Percentiles rank a stretch among this genome's conserved stretches.
phyloP scores from a whole-genome alignment of 2,329 filamentous ascomycete species.

The Aspergillus quadricinctus region DNA sequence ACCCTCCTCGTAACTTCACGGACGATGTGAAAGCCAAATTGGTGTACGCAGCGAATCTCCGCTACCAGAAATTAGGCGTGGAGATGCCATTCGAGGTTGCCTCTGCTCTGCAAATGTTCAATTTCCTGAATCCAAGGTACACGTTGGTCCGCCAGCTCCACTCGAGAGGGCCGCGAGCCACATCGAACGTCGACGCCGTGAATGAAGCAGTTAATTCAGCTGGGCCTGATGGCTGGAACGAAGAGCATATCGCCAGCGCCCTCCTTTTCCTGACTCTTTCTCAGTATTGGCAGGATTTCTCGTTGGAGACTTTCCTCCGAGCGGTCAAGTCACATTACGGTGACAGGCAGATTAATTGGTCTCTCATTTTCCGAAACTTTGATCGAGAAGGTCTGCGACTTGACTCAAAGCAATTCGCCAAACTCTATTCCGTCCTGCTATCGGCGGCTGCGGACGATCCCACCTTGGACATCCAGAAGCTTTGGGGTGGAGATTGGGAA shows the following conservation, averaged over 20 bases:
- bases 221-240: constrained; percentile 63
- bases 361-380: constrained; percentile 71
- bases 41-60: constrained; percentile 59
- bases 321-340: constrained; percentile 53
- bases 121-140: constrained; percentile 38
- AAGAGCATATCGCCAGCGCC: constrained; percentile 77
- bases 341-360: constrained; percentile 58
- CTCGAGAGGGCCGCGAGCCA: constrained; percentile 68
- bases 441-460: constrained; percentile 62
- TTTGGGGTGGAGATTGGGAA: constrained; percentile 89
- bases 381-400: constrained; percentile 74
- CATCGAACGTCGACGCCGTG: constrained; percentile 67
- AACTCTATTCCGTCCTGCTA: constrained; percentile 73
- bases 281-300: constrained; percentile 61
- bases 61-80: constrained; percentile 59
- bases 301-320: constrained; percentile 62
- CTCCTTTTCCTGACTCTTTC: constrained; percentile 66
- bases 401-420: constrained; percentile 73
- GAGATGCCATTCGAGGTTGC: constrained; percentile 42
- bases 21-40: constrained; percentile 66
- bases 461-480: constrained; percentile 73
- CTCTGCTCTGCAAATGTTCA: constrained; percentile 44
- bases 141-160: constrained; percentile 64
- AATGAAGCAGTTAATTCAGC: constrained; percentile 55
- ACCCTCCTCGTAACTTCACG: constrained; percentile 81